Base-by-base conservation (phyloP, 2,329 filamentous ascomycete genomes). In the Aciculosporium take region DNA sequence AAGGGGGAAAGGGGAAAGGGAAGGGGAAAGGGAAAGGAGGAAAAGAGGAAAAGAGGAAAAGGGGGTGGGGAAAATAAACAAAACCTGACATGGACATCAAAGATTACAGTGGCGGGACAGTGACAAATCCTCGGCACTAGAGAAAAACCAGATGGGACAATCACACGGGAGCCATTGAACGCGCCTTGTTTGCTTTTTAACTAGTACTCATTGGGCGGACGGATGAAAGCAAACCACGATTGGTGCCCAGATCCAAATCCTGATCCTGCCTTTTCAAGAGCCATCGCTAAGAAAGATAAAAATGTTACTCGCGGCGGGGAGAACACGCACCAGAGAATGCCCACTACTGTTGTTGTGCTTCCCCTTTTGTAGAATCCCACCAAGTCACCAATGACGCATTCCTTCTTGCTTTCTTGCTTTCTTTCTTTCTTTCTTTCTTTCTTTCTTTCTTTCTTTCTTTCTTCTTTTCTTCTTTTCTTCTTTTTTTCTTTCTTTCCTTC, bases 311-410 rank as follows among this genome's bases (percentile, higher is more conserved):
- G 46, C 48, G 49, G 48, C 45, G 44, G 46, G 46, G 45, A 46
- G 13, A 48, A 50, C 53, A 53, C 51, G 48, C 56, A 52, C 54
- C 51, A 51, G 49, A 55, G 54, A 48, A 59, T 59, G 51, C 54
- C 58, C 56, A 56, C 56, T 58, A 56, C 44, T 45, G 39, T 56
- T 52, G 54, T 57, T 55, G 49, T 51, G 20, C 41, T 43, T 35
- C 42, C 44, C 44, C 34, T 37, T 42, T 42, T 41, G 31, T 39
- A 38, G 18, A 29, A 29, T 37, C 27, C 27, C 31, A 34, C 44
- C 42, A n/a, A 24, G 35, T 10, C 23, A 37, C 23, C 24, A n/a
- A 28, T 33, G 31, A 33, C 41, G 17, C 12, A 15, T 35, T 12
- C 39, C 42, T 37, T 43, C 40, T 46, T 41, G 4, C 10, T 7